A percentile compares a stretch with the other conserved stretches of the same genome.
Evolutionary conservation across 2,329 filamentous ascomycete genomes (phyloP).

Genomic region (Alternaria triticina): DNA sequence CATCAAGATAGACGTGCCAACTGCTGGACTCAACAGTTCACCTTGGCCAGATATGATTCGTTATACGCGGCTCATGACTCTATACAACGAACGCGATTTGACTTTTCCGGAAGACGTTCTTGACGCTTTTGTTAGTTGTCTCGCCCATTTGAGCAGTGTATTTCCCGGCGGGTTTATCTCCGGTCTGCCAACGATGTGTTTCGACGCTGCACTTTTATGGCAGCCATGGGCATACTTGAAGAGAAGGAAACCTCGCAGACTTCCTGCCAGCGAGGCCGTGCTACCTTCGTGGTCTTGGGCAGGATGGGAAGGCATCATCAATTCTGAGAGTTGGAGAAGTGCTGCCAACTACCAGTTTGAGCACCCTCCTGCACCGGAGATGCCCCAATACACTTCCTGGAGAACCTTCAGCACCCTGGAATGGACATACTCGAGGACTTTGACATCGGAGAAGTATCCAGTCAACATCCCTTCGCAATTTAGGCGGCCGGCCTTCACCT

Average conservation of each 20-base stretch:
- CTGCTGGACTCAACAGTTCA: neutral
- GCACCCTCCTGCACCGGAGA: neutral
- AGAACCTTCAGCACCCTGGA: neutral
- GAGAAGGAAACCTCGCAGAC: slow-evolving; percentile 4
- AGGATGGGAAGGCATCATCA: slow-evolving; percentile 15
- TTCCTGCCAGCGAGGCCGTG: neutral
- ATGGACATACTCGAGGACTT: neutral
- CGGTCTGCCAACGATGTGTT: slow-evolving; percentile 25
- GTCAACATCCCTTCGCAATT: neutral
- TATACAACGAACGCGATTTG: slow-evolving; percentile 8
- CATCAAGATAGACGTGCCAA: neutral
- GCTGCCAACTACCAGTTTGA: slow-evolving; percentile 18
- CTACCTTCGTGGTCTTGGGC: slow-evolving; percentile 22
- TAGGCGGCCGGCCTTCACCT: neutral
- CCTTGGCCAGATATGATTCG: neutral
- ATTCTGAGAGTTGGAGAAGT: slow-evolving; percentile 24
- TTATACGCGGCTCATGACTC: neutral
- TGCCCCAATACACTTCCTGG: neutral
- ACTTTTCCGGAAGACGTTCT: slow-evolving; percentile 27
- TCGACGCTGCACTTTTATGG: slow-evolving; percentile 29
- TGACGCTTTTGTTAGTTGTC: slow-evolving; percentile 23
- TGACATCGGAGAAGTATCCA: neutral
- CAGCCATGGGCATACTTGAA: slow-evolving; percentile 14
- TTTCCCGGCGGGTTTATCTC: slow-evolving; percentile 24
- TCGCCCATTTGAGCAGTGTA: slow-evolving; percentile 10